Base-by-base conservation (phyloP, 2,329 filamentous ascomycete species). In the Pseudonectria buxi region DNA sequence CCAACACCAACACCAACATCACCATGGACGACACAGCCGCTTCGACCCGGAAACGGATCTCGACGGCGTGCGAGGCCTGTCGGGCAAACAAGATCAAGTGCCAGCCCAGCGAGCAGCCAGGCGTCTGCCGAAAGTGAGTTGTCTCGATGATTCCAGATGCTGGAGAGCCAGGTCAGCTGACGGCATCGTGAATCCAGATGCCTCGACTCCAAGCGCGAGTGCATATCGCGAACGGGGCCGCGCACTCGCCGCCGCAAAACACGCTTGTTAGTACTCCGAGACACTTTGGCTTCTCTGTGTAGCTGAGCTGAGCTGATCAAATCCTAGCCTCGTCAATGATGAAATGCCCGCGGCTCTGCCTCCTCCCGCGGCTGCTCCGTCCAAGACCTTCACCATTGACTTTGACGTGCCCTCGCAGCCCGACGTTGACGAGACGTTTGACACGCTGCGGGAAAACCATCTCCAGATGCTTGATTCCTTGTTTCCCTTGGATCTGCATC, bases 1-100 rank as follows among this genome's bases (percentile, higher is more conserved):
- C 15, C 11, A 9, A 11, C 10, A 14, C 26, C 13, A 10, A 10
- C 11, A 22, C n/a, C 29, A 14, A 10, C 10, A 15, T 25, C 26
- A 14, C 33, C 30, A 50, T 49, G 43, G 39, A 39, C 22, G 28
- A 38, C 24, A 39, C 39, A 10, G 11, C 24, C 7, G 43, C 43
- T 10, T 36, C 46, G 3, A 36, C 24, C 11, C 50, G 50, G 16
- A 56, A 58, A 41, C 50, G 56, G 27, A 32, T 53, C 12, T 49
- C 49, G 13, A 62, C 76, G 58, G 62, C 72, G 14, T 76, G 72
- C 37, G 72, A 76, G 52, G 68, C 70, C 3, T 76, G 73, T 43
- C 60, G 73, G 35, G 61, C 57, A 10, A 68, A 71, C 37, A 77
- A 76, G 57, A 61, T 74, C 14, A 72, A 68, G 37, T 77, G 73